Evolutionary conservation across 2,329 filamentous ascomycete species (phyloP), one percentile per base, ranked within the genome.

Genomic region (Aspergillus eucalypticola): DNA sequence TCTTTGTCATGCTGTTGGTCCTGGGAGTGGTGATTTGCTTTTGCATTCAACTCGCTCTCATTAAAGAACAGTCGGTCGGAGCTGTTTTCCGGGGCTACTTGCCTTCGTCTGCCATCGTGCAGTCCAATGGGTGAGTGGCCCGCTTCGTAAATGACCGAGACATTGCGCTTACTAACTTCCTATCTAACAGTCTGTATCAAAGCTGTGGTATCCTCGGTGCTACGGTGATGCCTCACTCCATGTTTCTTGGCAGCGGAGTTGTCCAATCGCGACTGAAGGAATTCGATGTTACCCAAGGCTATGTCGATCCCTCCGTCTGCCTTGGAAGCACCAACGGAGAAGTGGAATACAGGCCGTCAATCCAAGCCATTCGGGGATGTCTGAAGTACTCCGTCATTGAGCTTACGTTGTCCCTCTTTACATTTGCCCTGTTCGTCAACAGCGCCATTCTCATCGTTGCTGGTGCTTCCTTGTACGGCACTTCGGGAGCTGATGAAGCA

Each of bases 341-440:
- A 67, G 77, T 79, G 2, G 83, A 85, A 60, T 95, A 94, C 73
- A 78, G 86, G 5, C 91, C 91, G 0, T 91, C 89, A 0, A 80
- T 90, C 1, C 76, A 82, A 5, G 90, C 91, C n/a, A 91, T 95
- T 64, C 83, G 83, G 15, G 84, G 87, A 68, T 92, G 88, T 62
- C 83, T 93, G 69, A 89, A 87, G 61, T 90, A 90, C 72, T 90
- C 89, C 3, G 87, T 90, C 59, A 78, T 84, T 19, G 91, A 95
- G 71, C 79, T 93, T 8, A 80, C 85, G 6, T 71, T 92, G 13
- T 90, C 88, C 0, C 86, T 95, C 38, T 91, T 92, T 72, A 91
- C 90, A 0, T 93, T 94, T 72, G 91, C 91, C 0, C 83, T 95
- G 3, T 95, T 95, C 69, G 89, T 94, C 69, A 95, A 95, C 78